Evolutionary conservation across 768 basidiomycete species (phyloP), one percentile per base, ranked within the genome.

Genomic region (Cystofilobasidium macerans): DNA sequence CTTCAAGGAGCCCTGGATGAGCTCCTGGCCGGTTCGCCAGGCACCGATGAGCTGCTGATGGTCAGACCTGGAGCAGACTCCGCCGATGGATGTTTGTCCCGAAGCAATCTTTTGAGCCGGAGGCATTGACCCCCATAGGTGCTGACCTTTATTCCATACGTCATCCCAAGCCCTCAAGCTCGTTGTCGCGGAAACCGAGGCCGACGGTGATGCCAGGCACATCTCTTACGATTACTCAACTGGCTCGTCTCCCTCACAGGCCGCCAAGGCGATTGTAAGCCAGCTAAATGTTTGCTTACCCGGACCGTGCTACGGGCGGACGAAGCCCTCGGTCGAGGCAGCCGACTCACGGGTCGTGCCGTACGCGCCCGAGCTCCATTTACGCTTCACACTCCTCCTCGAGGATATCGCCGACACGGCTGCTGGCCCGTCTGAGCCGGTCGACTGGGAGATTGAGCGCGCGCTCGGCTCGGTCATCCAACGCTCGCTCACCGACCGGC

Each of bases 361-460:
- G 75, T 97, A 89, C 74, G 82, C 92, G 16, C 81, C 84, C 6
- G 83, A 83, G 53, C 88, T 89, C 75, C 86, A 90, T 48, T 81
- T 98, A 18, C 84, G 89, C n/a, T 95, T 98, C 78, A 88, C 87
- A 18, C 78, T 99, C 9, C 77, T 99, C 60, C 94, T 97, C 73
- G 90, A 98, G 77, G 88, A 98, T 73, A 83, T 87, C 4, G 78
- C 86, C 1, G 80, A 81, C 16, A 86, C 86, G 8, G 79, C 30
- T 80, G 85, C 22, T 30, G 30, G 3, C 16, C 8, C 51, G 28
- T 24, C 22, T 24, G 42, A 58, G 20, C 56, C 42, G 7, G 18
- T 28, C 2, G 78, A 81, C 8, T 97, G 94, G 94, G 84, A 92
- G 51, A 79, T 94, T 18, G 76, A 83, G 57, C 69, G 75, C 24